Base-by-base conservation (phyloP, 768 basidiomycete species). In the Lenzites betulinus region DNA sequence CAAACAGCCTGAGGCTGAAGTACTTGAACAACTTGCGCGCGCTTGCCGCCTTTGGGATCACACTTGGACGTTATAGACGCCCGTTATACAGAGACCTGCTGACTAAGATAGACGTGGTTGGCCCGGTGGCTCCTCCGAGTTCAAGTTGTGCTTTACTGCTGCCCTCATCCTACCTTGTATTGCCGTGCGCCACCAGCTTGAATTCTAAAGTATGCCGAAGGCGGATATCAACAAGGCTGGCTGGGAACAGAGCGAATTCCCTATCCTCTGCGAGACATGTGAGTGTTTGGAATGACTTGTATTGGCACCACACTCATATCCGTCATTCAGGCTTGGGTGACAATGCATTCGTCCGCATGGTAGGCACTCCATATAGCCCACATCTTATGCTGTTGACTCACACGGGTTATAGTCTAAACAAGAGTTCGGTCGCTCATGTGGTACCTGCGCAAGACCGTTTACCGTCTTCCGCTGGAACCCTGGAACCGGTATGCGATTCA, bases 391-490 rank as follows among this genome's bases (percentile, higher is more conserved):
- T 30, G 23, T 30, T 7, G 9, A 18, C n/a, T 33, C 4, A 33
- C 30, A 11, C 30, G 30, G 11, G 11, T 11, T 11, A 33, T 42
- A 98, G 96, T 93, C 93, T 7, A 98, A 98, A 76, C 97, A 98
- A 83, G 91, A 95, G 70, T 96, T 91, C 64, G 97, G 95, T 4
- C 83, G 90, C 26, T 94, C 94, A 54, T 99, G 97, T 75, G 98
- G 98, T 64, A 96, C 96, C 54, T 99, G 97, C 71, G 94, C 95
- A 2, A 84, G 97, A 23, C 97, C 93, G 2, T 96, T 95, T 77
- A 96, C 93, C 49, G 90, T 98, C 67, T 99, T 99, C 77, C 90
- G 94, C 41, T 99, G 97, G 97, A 96, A 98, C 70, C 95, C 97
- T 2, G 97, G 97, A 46, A 78, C 87, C 3, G 96, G 95, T 42